phyloP scores from a whole-genome alignment of 768 basidiomycete genomes.

The Boletus subparvulus region DNA sequence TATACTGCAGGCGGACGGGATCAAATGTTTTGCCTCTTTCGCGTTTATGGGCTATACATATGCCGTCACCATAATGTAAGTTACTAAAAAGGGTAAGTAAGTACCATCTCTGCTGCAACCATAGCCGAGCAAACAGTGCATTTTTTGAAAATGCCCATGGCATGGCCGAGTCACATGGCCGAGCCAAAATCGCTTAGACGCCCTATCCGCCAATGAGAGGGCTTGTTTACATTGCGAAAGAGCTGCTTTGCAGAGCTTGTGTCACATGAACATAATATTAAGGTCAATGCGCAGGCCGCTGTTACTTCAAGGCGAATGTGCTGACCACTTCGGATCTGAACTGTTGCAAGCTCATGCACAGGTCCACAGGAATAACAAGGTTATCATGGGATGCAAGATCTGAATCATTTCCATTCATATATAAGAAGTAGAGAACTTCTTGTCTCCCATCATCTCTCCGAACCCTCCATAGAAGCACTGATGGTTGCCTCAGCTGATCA shows the following conservation, averaged over 20 bases:
- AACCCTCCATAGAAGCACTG: neutral
- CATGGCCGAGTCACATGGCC: too few species aligned
- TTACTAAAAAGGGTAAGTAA: too few species aligned
- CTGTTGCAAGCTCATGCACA: neutral
- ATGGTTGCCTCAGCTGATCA: slow-evolving; percentile 1
- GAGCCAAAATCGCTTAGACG: too few species aligned
- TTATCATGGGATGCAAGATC: neutral
- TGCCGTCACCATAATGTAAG: too few species aligned
- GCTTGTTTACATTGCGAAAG: too few species aligned
- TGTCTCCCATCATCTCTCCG: neutral
- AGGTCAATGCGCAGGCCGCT: neutral
- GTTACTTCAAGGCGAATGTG: neutral
- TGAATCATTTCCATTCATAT: neutral
- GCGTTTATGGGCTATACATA: too few species aligned
- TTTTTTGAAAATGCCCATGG: too few species aligned
- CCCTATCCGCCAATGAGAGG: too few species aligned
- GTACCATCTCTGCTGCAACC: neutral
- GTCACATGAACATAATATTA: neutral
- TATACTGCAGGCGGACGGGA: neutral
- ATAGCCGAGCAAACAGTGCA: too few species aligned
- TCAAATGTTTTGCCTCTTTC: too few species aligned
- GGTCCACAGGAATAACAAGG: neutral
- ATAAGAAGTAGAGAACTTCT: neutral
- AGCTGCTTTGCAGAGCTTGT: neutral
- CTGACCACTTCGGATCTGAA: neutral